Conservation (phyloP, 352 stramenopile species). For the Phytophthora sp. region DNA sequence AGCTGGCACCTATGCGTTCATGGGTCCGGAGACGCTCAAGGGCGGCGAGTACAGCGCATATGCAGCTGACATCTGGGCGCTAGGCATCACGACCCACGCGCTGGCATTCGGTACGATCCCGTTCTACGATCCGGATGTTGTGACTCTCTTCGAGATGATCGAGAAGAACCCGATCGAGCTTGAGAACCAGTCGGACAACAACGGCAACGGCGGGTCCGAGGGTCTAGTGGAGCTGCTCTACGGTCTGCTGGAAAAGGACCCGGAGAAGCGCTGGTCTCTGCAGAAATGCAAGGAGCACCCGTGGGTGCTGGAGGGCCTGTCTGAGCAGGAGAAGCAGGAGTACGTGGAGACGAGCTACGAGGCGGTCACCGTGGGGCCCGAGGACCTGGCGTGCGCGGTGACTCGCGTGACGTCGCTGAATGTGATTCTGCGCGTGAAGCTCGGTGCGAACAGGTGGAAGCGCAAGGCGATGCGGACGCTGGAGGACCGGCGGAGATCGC, state of each 20-base stretch:
- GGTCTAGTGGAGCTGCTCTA: conserved; percentile 54
- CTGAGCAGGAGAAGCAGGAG: conserved; percentile 35
- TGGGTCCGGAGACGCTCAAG: conserved; percentile 83
- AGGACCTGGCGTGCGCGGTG: conserved; percentile 72
- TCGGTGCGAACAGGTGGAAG: conserved; percentile 82
- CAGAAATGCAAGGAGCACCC: conserved; percentile 69
- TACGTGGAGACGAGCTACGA: conserved; percentile 64
- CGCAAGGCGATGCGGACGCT: conserved; percentile 70
- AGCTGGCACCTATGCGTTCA: conserved; percentile 87
- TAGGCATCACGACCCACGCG: conserved; percentile 86
- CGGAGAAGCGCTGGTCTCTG: conserved; percentile 72
- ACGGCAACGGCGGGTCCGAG: conserved; percentile 33
- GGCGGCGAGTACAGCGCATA: conserved; percentile 82
- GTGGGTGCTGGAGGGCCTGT: conserved; percentile 70
- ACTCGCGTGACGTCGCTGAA: conserved; percentile 79
- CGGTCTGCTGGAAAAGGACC: conserved; percentile 78
- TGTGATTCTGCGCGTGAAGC: conserved; percentile 78
- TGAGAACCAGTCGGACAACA: conserved; percentile 31
- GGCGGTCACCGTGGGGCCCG: conserved; percentile 56
- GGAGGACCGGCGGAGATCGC: conserved; percentile 45
- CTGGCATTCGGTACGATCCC: conserved; percentile 82
- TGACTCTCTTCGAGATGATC: conserved; percentile 86
- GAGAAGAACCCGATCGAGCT: conserved; percentile 60
- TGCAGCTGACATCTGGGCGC: conserved; percentile 86
- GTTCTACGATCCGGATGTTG: conserved; percentile 84